phyloP scores from a whole-genome alignment of 2,329 filamentous ascomycete genomes.

The Fonsecaea nubica region DNA sequence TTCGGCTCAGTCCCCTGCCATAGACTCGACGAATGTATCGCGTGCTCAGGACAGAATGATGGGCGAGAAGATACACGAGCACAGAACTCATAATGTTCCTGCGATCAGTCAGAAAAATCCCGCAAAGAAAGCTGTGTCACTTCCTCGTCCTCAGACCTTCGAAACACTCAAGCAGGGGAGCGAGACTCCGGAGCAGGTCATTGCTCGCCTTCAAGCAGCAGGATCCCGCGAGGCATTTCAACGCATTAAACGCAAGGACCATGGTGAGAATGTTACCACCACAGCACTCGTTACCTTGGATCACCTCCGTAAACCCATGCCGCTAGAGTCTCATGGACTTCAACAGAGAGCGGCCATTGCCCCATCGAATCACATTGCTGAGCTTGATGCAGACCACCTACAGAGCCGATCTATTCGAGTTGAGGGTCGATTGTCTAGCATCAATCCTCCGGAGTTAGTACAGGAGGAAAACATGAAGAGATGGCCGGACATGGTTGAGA shows the following conservation, averaged over 20 bases:
- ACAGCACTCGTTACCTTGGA: constrained; percentile 22
- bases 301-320: constrained; percentile 16
- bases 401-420: not conserved
- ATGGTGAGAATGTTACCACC: constrained; percentile 15
- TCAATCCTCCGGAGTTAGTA: not conserved
- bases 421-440: not conserved
- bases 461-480: not conserved
- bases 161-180: constrained; percentile 26
- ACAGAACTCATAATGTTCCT: not conserved
- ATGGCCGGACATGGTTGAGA: constrained; percentile 18
- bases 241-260: constrained; percentile 19
- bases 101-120: not conserved
- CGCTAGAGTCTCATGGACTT: not conserved
- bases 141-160: constrained; percentile 22
- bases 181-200: constrained; percentile 28
- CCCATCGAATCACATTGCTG: not conserved
- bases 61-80: not conserved
- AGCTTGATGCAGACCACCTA: not conserved
- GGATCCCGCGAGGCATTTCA: constrained; percentile 17
- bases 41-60: not conserved
- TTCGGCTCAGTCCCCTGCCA: not conserved
- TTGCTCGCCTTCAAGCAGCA: constrained; percentile 24
- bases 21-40: not conserved
- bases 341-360: not conserved
- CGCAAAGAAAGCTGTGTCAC: not conserved